These are phyloP conservation scores for Suillus occidentalis DNA, from an alignment of 768 basidiomycete genomes.

Conservation along the genomic window DNA sequence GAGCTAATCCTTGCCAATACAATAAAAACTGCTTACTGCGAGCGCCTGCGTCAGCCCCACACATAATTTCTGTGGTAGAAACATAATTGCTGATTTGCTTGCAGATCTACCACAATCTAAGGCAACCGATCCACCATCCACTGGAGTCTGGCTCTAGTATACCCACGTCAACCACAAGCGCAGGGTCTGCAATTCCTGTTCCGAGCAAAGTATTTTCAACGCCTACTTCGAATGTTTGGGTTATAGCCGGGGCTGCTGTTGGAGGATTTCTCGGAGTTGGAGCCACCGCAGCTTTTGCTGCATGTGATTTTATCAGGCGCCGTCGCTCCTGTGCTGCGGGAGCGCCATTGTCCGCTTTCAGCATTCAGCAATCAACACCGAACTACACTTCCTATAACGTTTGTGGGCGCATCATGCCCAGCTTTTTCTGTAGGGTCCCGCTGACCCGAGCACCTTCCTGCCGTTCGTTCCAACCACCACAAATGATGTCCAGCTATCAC, in stretches of 20 bases:
- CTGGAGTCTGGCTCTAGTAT: no score
- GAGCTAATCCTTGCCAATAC: constrained; percentile 46
- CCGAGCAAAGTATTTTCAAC: constrained; percentile 10
- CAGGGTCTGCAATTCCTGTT: background rate
- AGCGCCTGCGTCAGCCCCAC: constrained; percentile 46
- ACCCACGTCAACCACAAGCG: background rate
- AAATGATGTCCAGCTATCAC: constrained; percentile 9
- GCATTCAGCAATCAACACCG: background rate
- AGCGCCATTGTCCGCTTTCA: constrained; percentile 16
- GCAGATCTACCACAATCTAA: constrained; percentile 45
- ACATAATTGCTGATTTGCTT: constrained; percentile 5
- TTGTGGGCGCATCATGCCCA: no score
- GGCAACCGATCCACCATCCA: constrained; percentile 22
- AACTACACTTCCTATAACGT: constrained; percentile 9
- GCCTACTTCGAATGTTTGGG: constrained; percentile 40
- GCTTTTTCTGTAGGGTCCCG: constrained; percentile 29
- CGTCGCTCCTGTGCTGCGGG: constrained; percentile 20
- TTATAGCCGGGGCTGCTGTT: constrained; percentile 53
- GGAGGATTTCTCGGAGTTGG: constrained; percentile 41
- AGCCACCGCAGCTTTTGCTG: constrained; percentile 36
- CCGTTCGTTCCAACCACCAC: constrained; percentile 12
- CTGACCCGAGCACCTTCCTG: constrained; percentile 38
- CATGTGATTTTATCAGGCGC: constrained; percentile 40
- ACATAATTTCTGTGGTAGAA: background rate
- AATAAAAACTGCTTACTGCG: constrained; percentile 54